These are phyloP conservation scores for Sarocladiaceae sp. DNA, from an alignment of 2,329 filamentous ascomycete species.

Conservation along the genomic window DNA sequence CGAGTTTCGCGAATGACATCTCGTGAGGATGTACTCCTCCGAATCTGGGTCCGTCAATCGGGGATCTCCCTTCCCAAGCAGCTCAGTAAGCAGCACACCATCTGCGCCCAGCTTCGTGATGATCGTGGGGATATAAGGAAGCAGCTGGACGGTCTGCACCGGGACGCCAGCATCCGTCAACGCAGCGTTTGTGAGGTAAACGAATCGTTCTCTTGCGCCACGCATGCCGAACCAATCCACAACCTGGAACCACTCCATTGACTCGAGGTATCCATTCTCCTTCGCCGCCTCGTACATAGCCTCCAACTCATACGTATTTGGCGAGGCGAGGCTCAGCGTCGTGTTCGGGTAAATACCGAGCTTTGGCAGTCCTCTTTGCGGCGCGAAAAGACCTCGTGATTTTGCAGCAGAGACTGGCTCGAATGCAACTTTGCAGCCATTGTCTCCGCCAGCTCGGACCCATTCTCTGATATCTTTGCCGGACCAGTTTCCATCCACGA, in stretches of 20 bases:
- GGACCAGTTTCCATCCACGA: constrained; percentile 86
- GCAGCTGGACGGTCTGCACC: constrained; percentile 75
- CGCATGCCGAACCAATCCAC: constrained; percentile 77
- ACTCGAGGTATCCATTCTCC: constrained; percentile 63
- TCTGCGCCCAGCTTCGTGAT: constrained; percentile 75
- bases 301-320: constrained; percentile 76
- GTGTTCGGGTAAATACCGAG: constrained; percentile 55
- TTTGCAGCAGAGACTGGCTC: constrained; percentile 89
- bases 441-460: constrained; percentile 54
- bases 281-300: constrained; percentile 74
- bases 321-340: constrained; percentile 70
- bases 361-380: constrained; percentile 30
- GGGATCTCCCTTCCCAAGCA: constrained; percentile 65
- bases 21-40: constrained; percentile 67
- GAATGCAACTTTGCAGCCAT: constrained; percentile 57
- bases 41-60: constrained; percentile 59
- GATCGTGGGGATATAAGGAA: constrained; percentile 83
- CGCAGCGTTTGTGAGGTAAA: constrained; percentile 58
- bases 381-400: constrained; percentile 62
- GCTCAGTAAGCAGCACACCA: constrained; percentile 71
- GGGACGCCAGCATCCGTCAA: constrained; percentile 80
- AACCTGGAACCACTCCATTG: constrained; percentile 69
- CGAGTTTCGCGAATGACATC: constrained; percentile 46
- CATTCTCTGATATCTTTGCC: constrained; percentile 62
- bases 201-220: constrained; percentile 68